These are phyloP conservation scores for Calcarisporium arbuscula DNA, from an alignment of 2,329 filamentous ascomycete species.

Conservation along the genomic window DNA sequence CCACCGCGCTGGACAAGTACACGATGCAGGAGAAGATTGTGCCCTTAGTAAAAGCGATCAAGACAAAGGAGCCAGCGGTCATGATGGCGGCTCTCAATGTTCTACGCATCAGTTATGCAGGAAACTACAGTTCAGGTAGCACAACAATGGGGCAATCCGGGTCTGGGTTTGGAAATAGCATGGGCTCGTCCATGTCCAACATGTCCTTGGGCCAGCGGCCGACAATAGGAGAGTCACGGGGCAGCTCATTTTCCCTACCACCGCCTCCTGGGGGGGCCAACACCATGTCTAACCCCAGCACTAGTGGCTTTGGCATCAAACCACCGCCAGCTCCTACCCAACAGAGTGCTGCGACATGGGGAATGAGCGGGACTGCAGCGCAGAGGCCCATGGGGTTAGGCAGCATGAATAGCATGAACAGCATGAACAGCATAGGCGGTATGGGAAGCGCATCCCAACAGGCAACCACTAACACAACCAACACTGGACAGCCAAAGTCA, in stretches of 20 bases:
- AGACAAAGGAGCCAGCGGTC: slow-evolving; percentile 94
- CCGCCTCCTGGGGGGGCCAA: slow-evolving; percentile 40
- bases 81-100: slow-evolving; percentile 91
- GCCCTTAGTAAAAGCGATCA: slow-evolving; percentile 84
- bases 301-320: slow-evolving; percentile 40
- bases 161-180: slow-evolving; percentile 24
- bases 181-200: slow-evolving; percentile 39
- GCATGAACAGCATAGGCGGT: slow-evolving; percentile 4
- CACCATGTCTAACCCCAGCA: slow-evolving; percentile 12
- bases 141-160: no score
- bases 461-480: slow-evolving; percentile 17
- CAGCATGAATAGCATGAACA: slow-evolving; percentile 18
- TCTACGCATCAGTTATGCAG: slow-evolving; percentile 70
- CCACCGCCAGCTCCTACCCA: slow-evolving; percentile 33
- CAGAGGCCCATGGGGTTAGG: slow-evolving; percentile 10
- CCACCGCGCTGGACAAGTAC: slow-evolving; percentile 88
- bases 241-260: slow-evolving; percentile 51
- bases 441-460: background rate
- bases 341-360: slow-evolving; percentile 13
- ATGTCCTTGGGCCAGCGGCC: slow-evolving; percentile 41
- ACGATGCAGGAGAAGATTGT: slow-evolving; percentile 98
- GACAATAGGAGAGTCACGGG: slow-evolving; percentile 21
- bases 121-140: no score
- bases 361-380: slow-evolving; percentile 16
- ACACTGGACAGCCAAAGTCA: slow-evolving; percentile 31